Conservation (phyloP, 805 yeast species). For the Lachancea waltii region DNA sequence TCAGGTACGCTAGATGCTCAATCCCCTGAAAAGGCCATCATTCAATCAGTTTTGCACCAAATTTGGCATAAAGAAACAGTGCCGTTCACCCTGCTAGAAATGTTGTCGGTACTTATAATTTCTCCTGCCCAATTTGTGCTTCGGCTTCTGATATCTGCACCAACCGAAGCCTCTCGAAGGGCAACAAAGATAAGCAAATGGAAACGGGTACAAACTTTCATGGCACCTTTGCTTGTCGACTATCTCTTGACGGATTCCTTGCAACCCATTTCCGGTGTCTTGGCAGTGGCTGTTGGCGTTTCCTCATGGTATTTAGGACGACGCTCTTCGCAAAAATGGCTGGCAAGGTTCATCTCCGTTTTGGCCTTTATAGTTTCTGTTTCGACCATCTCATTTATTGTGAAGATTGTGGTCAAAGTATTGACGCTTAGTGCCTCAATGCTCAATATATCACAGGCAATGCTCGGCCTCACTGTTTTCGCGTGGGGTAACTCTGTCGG, state of each 20-base stretch:
- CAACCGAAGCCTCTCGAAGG: background rate
- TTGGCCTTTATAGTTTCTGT: constrained; percentile 65
- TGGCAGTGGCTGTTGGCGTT: background rate
- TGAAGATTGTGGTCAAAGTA: constrained; percentile 46
- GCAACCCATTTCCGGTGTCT: background rate
- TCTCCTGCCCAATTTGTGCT: constrained; percentile 1
- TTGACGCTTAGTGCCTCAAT: constrained; percentile 56
- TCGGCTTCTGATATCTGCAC: background rate
- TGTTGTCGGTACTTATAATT: constrained; percentile 1
- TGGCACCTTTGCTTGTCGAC: background rate
- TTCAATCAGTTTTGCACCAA: constrained; percentile 1
- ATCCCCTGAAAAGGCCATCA: constrained; percentile 1
- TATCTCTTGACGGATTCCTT: background rate
- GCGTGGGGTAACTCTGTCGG: constrained; percentile 93
- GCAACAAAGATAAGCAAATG: background rate
- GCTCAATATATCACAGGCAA: constrained; percentile 61
- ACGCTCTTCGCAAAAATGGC: background rate
- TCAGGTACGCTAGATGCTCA: background rate
- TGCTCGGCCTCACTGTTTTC: constrained; percentile 80
- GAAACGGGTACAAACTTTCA: background rate
- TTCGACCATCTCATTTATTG: constrained; percentile 50
- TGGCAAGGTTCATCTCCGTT: constrained; percentile 12
- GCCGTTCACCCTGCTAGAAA: background rate
- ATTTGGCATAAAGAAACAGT: constrained; percentile 1
- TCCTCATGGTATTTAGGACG: background rate